Percentiles rank a stretch among this genome's conserved stretches.
phyloP scores from a whole-genome alignment of 176 grass and related monocot species.

The Ensete ventricosum region DNA sequence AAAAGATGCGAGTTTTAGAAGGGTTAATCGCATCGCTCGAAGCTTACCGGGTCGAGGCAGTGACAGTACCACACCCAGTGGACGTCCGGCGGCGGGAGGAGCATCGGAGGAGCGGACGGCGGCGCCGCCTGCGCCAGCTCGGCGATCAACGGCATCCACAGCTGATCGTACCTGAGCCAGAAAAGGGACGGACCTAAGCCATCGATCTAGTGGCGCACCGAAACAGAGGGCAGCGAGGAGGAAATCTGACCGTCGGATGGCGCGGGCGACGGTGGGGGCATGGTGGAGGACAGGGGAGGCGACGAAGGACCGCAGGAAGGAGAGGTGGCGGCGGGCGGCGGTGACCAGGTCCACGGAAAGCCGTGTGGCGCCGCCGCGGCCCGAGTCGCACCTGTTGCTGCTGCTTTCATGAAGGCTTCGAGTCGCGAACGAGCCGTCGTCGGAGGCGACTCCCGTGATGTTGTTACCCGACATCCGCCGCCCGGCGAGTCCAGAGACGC shows the following conservation, averaged over 20 bases:
- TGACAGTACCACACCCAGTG: conserved; percentile 81
- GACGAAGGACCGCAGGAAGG: conserved; percentile 54
- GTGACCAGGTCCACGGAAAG: conserved; percentile 40
- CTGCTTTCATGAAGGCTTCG: conserved; percentile 13
- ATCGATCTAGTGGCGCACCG: background rate
- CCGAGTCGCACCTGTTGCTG: conserved; percentile 10
- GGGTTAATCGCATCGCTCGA: background rate
- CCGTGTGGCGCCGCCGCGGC: background rate
- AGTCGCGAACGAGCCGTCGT: conserved; percentile 6
- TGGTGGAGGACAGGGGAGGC: background rate
- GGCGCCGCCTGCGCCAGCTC: conserved; percentile 11
- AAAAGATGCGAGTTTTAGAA: background rate
- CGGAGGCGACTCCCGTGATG: conserved; percentile 4
- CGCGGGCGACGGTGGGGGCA: conserved; percentile 17
- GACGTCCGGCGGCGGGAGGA: conserved; percentile 70
- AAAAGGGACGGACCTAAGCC: background rate
- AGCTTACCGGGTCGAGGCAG: conserved; percentile 60
- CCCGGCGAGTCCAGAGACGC: too few species aligned
- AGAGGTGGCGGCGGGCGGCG: conserved; percentile 56
- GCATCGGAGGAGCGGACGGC: conserved; percentile 35
- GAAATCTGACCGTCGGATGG: conserved; percentile 20
- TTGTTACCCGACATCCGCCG: background rate
- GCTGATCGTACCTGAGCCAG: conserved; percentile 56
- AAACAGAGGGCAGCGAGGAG: background rate
- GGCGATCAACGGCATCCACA: conserved; percentile 71